Evolutionary conservation across 345 rosid genomes (phyloP), one percentile per base, ranked within the genome.

Genomic region (Hibiscus trionum): DNA sequence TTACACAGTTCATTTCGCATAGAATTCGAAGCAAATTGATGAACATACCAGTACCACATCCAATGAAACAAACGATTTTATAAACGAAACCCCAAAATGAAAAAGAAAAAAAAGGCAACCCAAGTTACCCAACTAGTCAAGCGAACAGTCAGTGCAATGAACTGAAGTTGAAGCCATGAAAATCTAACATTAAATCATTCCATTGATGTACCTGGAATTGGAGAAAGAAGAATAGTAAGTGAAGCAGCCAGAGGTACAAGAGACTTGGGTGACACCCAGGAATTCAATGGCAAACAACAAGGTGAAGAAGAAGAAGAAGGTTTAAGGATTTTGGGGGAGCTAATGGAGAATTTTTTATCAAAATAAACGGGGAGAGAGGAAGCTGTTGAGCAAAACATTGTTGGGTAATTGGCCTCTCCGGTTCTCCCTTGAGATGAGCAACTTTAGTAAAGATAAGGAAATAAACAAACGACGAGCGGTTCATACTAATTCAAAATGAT

Each of bases 211-310:
- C 98, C 98, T 64, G 96, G 84, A 76, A 61, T 57, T 31, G 96
- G 86, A 59, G 88, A 86, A 74, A 91, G 82, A 77, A 93, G 82
- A 56, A 93, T 76, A 73, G 89, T 82, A 73, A 82, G 80, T 37
- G 98, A 87, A 82, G 88, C 90, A 73, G 88, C 90, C 55, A 91
- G 55, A 77, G 97, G 93, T 66, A 79, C 60, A 62, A 82, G 63
- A 29, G 90, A 82, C 33, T 83, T 84, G 74, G 33, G 79, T 56
- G 83, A 73, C 44, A 75, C 46, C 29, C 59, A 59, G 55, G 4
- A 21, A 61, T 16, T 66, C 73, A 77, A 73, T 5, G 74, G 66
- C 15, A 63, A 61, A 70, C 16, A 66, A 47, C 37, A 26, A 26
- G 57, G 21, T 24, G 77, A 73, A 64, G 64, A 61, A 44, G 60